Evolutionary conservation across 371 early-diverging fungal genomes (phyloP).

Genomic region (Saksenaea oblongispora): DNA sequence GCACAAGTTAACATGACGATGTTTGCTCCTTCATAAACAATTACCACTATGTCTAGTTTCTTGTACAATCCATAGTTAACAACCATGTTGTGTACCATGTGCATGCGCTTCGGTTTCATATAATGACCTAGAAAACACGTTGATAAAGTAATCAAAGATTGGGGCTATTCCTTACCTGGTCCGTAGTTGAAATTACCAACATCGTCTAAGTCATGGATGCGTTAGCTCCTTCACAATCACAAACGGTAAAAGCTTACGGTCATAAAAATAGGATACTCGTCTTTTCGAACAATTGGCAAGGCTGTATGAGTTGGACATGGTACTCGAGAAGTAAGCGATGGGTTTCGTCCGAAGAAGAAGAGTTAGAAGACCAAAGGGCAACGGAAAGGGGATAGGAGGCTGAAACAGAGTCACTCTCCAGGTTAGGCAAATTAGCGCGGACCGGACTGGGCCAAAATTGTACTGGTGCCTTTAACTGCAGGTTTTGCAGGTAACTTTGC

Average conservation of each 20-base stretch:
- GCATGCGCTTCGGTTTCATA: slow-evolving; percentile 99
- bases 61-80: slow-evolving; percentile 95
- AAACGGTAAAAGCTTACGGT: slow-evolving; percentile 47
- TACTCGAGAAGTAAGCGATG: background rate
- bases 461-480: no score
- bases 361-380: background rate
- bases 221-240: background rate
- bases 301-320: slow-evolving; percentile 51
- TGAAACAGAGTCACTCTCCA: no score
- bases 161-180: slow-evolving; percentile 51
- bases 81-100: slow-evolving; percentile 97
- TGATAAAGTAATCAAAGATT: slow-evolving; percentile 2
- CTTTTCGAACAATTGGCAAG: slow-evolving; percentile 56
- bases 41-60: slow-evolving; percentile 88
- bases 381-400: background rate
- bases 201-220: slow-evolving; percentile 51
- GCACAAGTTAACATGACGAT: slow-evolving; percentile 11
- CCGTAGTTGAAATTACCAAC: slow-evolving; percentile 92
- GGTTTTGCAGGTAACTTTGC: no score
- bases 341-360: background rate
- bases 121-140: slow-evolving; percentile 74
- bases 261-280: slow-evolving; percentile 80
- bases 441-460: no score
- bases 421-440: no score
- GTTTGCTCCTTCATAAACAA: slow-evolving; percentile 11